Evolutionary conservation across 768 basidiomycete genomes (phyloP), one percentile per base, ranked within the genome.

Genomic region (Cubamyces sp.): DNA sequence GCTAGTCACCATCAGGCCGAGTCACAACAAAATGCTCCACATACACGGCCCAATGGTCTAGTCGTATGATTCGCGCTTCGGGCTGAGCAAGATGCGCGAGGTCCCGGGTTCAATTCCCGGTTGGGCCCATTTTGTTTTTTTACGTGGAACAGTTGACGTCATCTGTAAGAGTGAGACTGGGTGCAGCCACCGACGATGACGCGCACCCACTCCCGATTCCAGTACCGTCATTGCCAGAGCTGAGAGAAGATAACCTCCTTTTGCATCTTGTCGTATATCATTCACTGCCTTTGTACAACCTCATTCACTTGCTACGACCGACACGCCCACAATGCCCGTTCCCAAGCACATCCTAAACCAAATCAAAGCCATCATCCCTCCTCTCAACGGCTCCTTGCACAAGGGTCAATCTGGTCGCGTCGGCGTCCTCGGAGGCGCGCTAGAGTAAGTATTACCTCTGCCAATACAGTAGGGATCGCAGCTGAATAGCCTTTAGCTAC

Each of bases 391-490:
- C 7, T 85, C 87, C 46, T 77, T 98, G 28, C 94, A 96, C 80
- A 99, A 99, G 73, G 96, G 96, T 28, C 96, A 98, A 77, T 94
- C 92, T 87, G 94, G 96, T 40, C 84, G 96, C 43, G 90, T 98
- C 19, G 96, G 93, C 57, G 92, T 99, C 12, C 81, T 99, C 16
- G 96, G 96, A 62, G 96, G 96, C 30, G 94, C 94, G 40, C 78
- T 90, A 66, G 96, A 98, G 96, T 97, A 68, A 75, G 91, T 72
- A 8, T 11, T 37, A 21, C 12, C 40, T n/a, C 52, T 37, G 21
- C 43, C 48, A 23, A 49, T 40, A n/a, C 54, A 26, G 45, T 25
- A 9, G 16, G 21, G 39, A 47, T 41, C 48, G 58, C 39, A 34
- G 50, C 26, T 45, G 46, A 16, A 46, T 1, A 1, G 1, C 40